These are phyloP conservation scores for Gonapodya prolifera DNA, from an alignment of 192 early-diverging fungal species.

Conservation along the genomic window DNA sequence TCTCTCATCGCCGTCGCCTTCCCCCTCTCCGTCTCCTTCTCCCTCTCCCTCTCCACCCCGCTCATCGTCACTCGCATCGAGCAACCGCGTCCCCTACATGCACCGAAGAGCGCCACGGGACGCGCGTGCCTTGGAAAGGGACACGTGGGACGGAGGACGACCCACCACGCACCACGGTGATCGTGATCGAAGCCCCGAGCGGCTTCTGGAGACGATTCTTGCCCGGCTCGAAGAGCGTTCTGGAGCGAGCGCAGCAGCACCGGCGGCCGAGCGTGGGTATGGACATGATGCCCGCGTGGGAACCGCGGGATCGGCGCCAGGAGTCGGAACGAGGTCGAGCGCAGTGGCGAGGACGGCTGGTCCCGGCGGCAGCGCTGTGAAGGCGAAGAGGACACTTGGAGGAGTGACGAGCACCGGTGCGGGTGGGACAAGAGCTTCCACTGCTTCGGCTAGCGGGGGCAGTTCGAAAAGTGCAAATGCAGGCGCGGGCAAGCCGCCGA, in stretches of 20 bases:
- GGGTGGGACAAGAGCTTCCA: no score
- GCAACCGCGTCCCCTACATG: background rate
- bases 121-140: background rate
- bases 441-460: no score
- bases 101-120: background rate
- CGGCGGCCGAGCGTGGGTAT: background rate
- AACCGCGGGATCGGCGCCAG: no score
- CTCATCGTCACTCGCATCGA: background rate
- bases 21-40: background rate
- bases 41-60: background rate
- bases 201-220: background rate
- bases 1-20: background rate
- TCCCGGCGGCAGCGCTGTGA: no score
- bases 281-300: no score
- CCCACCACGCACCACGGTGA: background rate
- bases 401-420: no score
- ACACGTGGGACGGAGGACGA: background rate
- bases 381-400: no score
- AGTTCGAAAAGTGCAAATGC: no score
- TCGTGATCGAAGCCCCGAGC: background rate
- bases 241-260: background rate
- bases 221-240: background rate
- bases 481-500: no score
- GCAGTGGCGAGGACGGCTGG: no score
- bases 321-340: no score